Percentiles rank a stretch among this genome's conserved stretches.
Conservation (phyloP, 2,329 filamentous ascomycete species). For the Botrytis cinerea region DNA sequence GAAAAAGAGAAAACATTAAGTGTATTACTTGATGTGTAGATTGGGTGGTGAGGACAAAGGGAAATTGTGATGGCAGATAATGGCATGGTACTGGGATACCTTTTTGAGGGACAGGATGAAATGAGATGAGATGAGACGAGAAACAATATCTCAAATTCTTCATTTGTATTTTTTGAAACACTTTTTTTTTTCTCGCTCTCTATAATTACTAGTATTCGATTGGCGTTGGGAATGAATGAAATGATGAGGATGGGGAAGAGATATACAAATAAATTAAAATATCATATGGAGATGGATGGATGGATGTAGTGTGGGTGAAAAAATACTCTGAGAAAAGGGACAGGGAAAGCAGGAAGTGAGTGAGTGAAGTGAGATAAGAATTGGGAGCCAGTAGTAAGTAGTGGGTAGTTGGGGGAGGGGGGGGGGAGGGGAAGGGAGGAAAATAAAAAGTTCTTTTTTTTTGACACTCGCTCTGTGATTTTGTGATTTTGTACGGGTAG, state of each 20-base stretch:
- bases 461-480: not conserved
- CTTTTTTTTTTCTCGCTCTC: not conserved
- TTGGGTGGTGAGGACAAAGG: not conserved
- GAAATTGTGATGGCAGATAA: not conserved
- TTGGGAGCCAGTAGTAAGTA: not conserved
- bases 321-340: not conserved
- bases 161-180: not conserved
- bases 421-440: no score
- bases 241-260: not conserved
- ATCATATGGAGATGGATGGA: not conserved
- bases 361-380: not conserved
- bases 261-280: not conserved
- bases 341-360: not conserved
- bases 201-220: not conserved
- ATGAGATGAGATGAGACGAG: not conserved
- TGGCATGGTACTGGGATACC: not conserved
- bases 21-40: not conserved
- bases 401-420: not conserved
- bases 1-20: slow-evolving; percentile 64
- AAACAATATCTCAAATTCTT: not conserved
- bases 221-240: not conserved
- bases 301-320: not conserved
- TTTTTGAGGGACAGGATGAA: not conserved
- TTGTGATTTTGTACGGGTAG: not conserved
- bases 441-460: not conserved